Conservation (phyloP, 2,329 filamentous ascomycete species). For the Fusarium phyllophilum region DNA sequence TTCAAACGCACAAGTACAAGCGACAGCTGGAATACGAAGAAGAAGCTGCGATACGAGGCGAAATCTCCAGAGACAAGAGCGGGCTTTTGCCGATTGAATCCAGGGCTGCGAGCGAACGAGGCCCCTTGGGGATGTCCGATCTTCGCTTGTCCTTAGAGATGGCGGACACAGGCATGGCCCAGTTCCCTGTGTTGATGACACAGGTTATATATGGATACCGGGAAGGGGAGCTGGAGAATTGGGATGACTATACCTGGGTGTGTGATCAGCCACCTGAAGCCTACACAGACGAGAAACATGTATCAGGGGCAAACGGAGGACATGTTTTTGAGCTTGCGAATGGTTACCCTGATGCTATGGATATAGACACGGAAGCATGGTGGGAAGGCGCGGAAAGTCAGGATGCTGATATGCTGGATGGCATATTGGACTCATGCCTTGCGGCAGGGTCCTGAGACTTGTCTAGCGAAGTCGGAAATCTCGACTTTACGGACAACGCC, state of each 20-base stretch:
- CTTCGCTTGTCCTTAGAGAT: constrained; percentile 80
- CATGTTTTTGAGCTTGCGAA: constrained; percentile 56
- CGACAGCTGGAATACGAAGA: constrained; percentile 81
- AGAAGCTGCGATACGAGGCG: constrained; percentile 75
- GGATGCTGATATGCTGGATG: constrained; percentile 65
- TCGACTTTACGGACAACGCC: neutral
- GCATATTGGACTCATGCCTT: constrained; percentile 66
- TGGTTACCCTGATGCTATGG: constrained; percentile 66
- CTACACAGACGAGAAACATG: constrained; percentile 44
- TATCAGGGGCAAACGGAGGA: constrained; percentile 49
- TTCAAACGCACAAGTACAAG: constrained; percentile 83
- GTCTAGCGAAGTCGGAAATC: neutral
- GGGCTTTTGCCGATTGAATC: constrained; percentile 85
- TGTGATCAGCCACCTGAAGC: constrained; percentile 49
- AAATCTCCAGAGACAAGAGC: constrained; percentile 77
- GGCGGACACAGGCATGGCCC: constrained; percentile 77
- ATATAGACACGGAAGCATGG: constrained; percentile 65
- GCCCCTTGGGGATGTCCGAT: constrained; percentile 80
- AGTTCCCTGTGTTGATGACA: constrained; percentile 80
- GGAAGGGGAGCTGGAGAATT: constrained; percentile 79
- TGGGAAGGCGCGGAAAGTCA: constrained; percentile 70
- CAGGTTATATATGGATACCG: constrained; percentile 76
- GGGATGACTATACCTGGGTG: constrained; percentile 68
- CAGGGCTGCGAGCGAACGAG: constrained; percentile 76
- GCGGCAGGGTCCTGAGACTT: constrained; percentile 54